A percentile compares a stretch with the other conserved stretches of the same genome.
Evolutionary conservation across 2,329 filamentous ascomycete genomes (phyloP).

Genomic region (Neopestalotiopsis clavispora): DNA sequence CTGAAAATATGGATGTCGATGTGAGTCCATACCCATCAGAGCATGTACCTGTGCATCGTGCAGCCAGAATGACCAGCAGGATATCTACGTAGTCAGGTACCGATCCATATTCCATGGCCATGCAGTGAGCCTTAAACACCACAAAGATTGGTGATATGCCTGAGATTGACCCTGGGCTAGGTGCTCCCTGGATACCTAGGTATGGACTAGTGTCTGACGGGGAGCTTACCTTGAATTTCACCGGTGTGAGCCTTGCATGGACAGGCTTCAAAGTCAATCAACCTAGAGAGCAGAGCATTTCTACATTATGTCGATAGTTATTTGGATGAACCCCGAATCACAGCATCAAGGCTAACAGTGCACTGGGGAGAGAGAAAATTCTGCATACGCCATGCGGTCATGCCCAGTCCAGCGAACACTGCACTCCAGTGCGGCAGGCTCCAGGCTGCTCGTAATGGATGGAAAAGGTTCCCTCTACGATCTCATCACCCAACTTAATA

Average conservation of each 20-base stretch:
- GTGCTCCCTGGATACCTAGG: background rate
- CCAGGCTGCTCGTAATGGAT: background rate
- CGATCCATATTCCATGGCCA: background rate
- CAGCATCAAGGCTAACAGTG: background rate
- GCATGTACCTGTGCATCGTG: background rate
- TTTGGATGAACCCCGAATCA: background rate
- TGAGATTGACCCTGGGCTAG: background rate
- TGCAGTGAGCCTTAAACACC: background rate
- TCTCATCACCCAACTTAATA: background rate
- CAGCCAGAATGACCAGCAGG: background rate
- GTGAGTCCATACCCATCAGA: background rate
- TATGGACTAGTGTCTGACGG: background rate
- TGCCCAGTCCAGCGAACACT: background rate
- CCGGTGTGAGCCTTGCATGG: slow-evolving; percentile 14
- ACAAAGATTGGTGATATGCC: background rate
- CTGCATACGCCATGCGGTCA: background rate
- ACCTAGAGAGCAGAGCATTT: background rate
- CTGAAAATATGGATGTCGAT: too few relatives aligned
- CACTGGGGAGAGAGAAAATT: background rate
- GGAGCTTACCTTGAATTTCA: background rate
- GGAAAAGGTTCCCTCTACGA: background rate
- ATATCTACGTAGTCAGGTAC: background rate
- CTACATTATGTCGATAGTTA: background rate
- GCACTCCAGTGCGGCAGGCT: background rate
- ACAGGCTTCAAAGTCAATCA: background rate